Evolutionary conservation across 1,284 basidiomycete genomes (phyloP).

Genomic region (Moniliella sp.): DNA sequence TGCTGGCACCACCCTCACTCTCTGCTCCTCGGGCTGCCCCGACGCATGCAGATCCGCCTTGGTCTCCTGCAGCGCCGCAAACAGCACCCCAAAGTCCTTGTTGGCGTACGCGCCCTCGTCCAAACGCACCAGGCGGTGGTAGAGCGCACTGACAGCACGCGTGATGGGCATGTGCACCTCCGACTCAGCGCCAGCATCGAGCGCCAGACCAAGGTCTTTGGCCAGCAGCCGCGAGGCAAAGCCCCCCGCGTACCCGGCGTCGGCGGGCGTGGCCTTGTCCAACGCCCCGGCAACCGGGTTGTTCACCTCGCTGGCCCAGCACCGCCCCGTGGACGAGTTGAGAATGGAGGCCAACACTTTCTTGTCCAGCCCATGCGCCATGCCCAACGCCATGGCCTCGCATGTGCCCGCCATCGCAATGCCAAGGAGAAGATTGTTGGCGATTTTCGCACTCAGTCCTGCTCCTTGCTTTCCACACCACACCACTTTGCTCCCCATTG

Average conservation of each 20-base stretch:
- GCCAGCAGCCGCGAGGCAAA: constrained; percentile 7
- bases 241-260: constrained; percentile 51
- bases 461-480: constrained; percentile 65
- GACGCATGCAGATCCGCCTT: too few species aligned
- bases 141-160: constrained; percentile 11
- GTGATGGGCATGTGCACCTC: constrained; percentile 19
- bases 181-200: constrained; percentile 14
- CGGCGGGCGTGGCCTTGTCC: constrained; percentile 55
- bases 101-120: constrained; percentile 13
- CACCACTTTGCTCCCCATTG: constrained; percentile 60
- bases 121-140: constrained; percentile 12
- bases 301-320: constrained; percentile 65
- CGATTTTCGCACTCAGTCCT: constrained; percentile 24
- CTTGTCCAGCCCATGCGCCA: constrained; percentile 14
- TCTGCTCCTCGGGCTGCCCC: too few species aligned
- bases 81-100: constrained; percentile 20
- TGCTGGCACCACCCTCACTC: too few species aligned
- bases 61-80: constrained; percentile 20
- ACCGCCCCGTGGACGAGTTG: constrained; percentile 36
- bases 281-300: constrained; percentile 62
- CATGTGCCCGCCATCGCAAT: constrained; percentile 18
- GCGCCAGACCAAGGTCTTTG: constrained; percentile 21
- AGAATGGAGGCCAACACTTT: constrained; percentile 20
- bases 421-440: constrained; percentile 24
- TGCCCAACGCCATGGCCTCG: constrained; percentile 24